Evolutionary conservation across 2,329 filamentous ascomycete genomes (phyloP), one percentile per base, ranked within the genome.

Genomic region (Cercospora sesami): DNA sequence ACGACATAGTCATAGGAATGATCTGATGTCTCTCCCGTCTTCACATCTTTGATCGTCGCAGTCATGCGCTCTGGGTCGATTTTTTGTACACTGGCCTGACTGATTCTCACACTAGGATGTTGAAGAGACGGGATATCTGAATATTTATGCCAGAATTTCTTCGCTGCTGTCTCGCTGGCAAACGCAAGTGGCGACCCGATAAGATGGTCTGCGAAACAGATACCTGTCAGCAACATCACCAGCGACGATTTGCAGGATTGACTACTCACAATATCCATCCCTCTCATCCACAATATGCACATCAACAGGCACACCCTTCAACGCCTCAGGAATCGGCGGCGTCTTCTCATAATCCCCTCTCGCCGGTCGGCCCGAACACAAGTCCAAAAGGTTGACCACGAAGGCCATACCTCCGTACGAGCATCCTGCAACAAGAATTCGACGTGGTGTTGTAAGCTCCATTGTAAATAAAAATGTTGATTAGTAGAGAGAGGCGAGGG

Each of bases 261-360:
- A 12, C 4, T 2, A 59, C 64, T 69, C 82, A 93, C 91, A 93
- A 78, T 88, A 93, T n/a, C 91, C 91, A 81, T 94, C 91, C n/a
- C 90, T 83, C 78, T 93, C 90, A 74, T 94, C 91, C 26, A 92
- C 87, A 23, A 94, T 85, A 23, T 90, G 93, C 61, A 94, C 88
- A 42, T 92, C 85, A 14, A 92, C 79, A 75, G 84, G 80, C 74
- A 76, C 59, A 30, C 70, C 66, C 60, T 66, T 68, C 59, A 66
- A 58, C 12, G 70, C 64, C 31, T 62, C 62, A 28, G 67, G 31
- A 59, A 62, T 60, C 28, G 64, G 70, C n/a, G 53, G 58, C 21
- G 66, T 65, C 42, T 68, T 60, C 33, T 59, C 30, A 42, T 63
- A 65, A 18, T 66, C 60, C 1, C 62, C 66, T 39, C 69, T 45